Conservation (phyloP, 2,329 filamentous ascomycete genomes). For the Pyrenochaeta sp. region DNA sequence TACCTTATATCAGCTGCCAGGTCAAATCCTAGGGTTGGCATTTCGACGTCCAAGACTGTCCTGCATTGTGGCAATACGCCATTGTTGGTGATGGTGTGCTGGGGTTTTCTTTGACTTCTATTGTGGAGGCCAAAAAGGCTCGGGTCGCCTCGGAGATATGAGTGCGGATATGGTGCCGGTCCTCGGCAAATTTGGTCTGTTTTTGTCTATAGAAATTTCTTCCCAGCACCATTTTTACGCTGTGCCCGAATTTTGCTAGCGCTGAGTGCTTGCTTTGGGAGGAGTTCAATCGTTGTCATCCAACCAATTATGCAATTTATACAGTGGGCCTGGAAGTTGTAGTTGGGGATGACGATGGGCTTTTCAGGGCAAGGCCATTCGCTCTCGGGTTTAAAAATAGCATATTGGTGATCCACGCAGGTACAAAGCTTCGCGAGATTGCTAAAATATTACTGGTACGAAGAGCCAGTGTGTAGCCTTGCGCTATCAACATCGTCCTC, state of each 20-base stretch:
- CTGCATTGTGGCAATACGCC: background rate
- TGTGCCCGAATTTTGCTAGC: too few relatives aligned
- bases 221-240: too few relatives aligned
- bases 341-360: too few relatives aligned
- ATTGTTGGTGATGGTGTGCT: background rate
- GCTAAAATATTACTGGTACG: background rate
- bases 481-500: background rate
- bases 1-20: conserved; percentile 8
- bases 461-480: background rate
- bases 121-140: too few relatives aligned
- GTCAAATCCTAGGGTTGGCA: too few relatives aligned
- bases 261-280: too few relatives aligned
- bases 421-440: background rate
- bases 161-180: too few relatives aligned
- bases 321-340: background rate
- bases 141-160: too few relatives aligned
- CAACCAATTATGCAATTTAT: background rate
- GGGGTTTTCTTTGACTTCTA: too few relatives aligned
- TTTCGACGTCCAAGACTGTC: background rate
- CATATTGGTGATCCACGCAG: conserved; percentile 1
- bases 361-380: conserved; percentile 4
- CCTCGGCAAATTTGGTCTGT: too few relatives aligned
- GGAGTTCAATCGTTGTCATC: too few relatives aligned
- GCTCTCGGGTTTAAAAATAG: conserved; percentile 8
- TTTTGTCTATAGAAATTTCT: too few relatives aligned